Evolutionary conservation across 1,284 basidiomycete species (phyloP).

Genomic region (Trichosporon ovoides): DNA sequence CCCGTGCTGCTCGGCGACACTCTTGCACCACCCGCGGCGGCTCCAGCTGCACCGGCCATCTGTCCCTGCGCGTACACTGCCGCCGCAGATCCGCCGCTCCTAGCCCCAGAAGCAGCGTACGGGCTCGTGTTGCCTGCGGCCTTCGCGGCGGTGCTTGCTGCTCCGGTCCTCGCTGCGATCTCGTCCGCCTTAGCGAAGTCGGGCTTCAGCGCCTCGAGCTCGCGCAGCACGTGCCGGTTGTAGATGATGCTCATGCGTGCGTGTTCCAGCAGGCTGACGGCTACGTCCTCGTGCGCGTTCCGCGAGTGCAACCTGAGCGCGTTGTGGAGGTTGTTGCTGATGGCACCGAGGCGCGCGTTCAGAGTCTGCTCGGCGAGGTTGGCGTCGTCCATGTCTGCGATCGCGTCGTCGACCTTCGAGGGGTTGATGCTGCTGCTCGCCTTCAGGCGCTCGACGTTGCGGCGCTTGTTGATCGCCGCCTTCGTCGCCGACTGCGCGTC

Average conservation of each 20-base stretch:
- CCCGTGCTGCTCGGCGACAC: not conserved
- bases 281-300: slow-evolving; percentile 81
- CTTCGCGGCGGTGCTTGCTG: not conserved
- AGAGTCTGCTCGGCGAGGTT: slow-evolving; percentile 78
- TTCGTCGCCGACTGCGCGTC: slow-evolving; percentile 88
- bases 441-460: slow-evolving; percentile 83
- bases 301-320: slow-evolving; percentile 75
- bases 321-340: slow-evolving; percentile 81
- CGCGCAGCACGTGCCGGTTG: slow-evolving; percentile 76
- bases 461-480: slow-evolving; percentile 79
- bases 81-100: not conserved
- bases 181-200: slow-evolving; percentile 56
- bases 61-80: too few species aligned
- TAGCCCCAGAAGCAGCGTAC: too few species aligned
- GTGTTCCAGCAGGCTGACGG: slow-evolving; percentile 79
- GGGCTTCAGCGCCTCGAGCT: slow-evolving; percentile 71
- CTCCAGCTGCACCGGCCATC: too few species aligned
- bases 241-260: slow-evolving; percentile 83
- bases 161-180: not conserved
- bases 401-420: slow-evolving; percentile 81
- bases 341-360: slow-evolving; percentile 72
- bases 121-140: not conserved
- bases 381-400: slow-evolving; percentile 91
- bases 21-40: not conserved
- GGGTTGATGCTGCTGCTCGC: slow-evolving; percentile 78